phyloP scores from a whole-genome alignment of 2,329 filamentous ascomycete genomes.

The Xylariales sp. region DNA sequence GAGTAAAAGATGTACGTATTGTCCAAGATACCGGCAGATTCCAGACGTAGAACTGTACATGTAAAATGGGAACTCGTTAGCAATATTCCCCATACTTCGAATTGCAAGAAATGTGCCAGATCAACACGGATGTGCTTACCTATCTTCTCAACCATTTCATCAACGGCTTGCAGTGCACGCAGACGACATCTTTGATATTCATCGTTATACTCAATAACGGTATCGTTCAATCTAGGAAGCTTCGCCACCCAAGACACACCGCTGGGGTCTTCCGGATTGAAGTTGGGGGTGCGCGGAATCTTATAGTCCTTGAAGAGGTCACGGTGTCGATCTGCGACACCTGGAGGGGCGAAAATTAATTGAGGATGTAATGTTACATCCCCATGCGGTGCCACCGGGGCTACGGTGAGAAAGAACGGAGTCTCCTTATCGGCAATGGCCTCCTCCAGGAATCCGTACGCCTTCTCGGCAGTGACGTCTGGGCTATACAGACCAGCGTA shows the following conservation, averaged over 20 bases:
- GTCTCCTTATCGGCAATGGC: not conserved
- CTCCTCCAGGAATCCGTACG: not conserved
- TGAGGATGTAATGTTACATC: conserved; percentile 2
- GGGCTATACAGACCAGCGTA: conserved; percentile 36
- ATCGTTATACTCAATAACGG: conserved; percentile 42
- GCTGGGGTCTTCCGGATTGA: conserved; percentile 54
- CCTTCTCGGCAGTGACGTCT: not conserved
- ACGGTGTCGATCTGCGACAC: conserved; percentile 54
- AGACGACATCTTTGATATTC: conserved; percentile 47
- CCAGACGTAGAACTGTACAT: conserved; percentile 24
- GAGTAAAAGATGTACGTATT: conserved; percentile 43
- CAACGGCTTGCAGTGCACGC: conserved; percentile 48
- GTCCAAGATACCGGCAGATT: not conserved
- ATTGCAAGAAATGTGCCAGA: no score
- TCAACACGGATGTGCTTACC: no score
- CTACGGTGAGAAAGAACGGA: conserved; percentile 1
- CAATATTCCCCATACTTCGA: no score
- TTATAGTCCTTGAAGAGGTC: conserved; percentile 54
- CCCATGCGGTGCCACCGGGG: conserved; percentile 7
- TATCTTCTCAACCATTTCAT: conserved; percentile 48
- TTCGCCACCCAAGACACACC: conserved; percentile 38
- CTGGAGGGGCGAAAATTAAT: conserved; percentile 40
- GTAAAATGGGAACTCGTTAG: no score
- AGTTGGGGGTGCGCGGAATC: conserved; percentile 57
- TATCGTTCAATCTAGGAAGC: conserved; percentile 32